A percentile compares a stretch with the other conserved stretches of the same genome.
phyloP scores from a whole-genome alignment of 176 grass and related monocot genomes.

The Rhynchospora tenuis region DNA sequence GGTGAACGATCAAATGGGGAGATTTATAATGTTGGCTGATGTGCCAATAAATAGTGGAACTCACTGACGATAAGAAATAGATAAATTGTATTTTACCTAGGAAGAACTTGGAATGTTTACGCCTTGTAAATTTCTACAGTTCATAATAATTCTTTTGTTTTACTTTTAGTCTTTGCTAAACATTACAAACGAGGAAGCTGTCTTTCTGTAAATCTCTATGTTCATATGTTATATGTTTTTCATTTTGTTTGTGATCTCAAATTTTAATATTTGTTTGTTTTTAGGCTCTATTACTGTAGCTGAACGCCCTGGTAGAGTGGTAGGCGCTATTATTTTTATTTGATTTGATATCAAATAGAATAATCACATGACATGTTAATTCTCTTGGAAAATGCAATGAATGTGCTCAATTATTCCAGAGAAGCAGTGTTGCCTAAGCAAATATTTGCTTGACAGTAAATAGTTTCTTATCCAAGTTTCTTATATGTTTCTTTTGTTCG shows the following conservation, averaged over 20 bases:
- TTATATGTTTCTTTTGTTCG: neutral
- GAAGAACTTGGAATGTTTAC: neutral
- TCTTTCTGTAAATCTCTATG: neutral
- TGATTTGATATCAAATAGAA: neutral
- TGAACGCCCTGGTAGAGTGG: no score
- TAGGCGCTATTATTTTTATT: neutral
- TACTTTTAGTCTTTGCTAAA: neutral
- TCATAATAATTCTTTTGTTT: constrained; percentile 9
- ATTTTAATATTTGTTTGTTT: neutral
- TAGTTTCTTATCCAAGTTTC: neutral
- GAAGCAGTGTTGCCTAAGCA: neutral
- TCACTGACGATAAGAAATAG: neutral
- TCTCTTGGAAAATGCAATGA: neutral
- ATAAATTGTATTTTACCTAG: no score
- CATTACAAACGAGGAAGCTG: neutral
- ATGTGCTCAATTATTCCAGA: neutral
- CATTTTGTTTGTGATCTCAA: neutral
- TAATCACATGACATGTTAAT: neutral
- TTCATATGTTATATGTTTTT: neutral
- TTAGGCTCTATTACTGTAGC: no score
- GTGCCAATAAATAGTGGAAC: neutral
- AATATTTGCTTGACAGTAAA: neutral
- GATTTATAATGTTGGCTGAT: constrained; percentile 12
- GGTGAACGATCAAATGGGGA: neutral
- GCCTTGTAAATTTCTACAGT: neutral